These are phyloP conservation scores for Calocybe gangraenosa DNA, from an alignment of 768 basidiomycete genomes.

Conservation along the genomic window DNA sequence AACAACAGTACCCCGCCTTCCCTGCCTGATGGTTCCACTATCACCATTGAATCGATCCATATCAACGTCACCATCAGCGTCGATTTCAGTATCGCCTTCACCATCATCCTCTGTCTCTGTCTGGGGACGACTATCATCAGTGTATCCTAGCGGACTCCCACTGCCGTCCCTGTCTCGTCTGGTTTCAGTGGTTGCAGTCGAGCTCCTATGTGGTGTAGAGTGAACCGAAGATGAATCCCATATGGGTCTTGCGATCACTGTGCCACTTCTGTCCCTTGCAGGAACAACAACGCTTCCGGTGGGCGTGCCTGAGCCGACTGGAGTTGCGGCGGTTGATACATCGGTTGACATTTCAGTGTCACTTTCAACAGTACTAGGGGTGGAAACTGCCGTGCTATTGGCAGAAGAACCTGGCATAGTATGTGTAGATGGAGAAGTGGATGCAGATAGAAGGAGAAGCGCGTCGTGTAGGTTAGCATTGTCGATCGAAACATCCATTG, in stretches of 20 bases:
- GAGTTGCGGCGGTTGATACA: conserved; percentile 56
- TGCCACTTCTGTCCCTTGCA: conserved; percentile 68
- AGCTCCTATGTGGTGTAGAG: not conserved
- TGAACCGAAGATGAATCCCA: conserved; percentile 42
- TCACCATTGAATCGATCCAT: too few species aligned
- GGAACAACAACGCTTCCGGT: conserved; percentile 58
- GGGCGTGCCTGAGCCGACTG: conserved; percentile 54
- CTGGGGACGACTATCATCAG: conserved; percentile 45
- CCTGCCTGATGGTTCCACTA: not conserved
- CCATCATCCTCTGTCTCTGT: conserved; percentile 80
- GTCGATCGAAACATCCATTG: conserved; percentile 17
- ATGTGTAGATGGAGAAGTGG: conserved; percentile 13
- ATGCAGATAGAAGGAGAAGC: conserved; percentile 17
- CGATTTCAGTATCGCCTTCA: conserved; percentile 54
- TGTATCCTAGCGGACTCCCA: not conserved
- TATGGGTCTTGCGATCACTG: conserved; percentile 60
- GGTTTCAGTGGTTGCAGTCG: not conserved
- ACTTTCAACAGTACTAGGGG: conserved; percentile 35
- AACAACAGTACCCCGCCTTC: not conserved
- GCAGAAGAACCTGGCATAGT: conserved; percentile 8
- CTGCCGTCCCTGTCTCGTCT: not conserved
- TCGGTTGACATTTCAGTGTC: conserved; percentile 63
- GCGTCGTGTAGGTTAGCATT: conserved; percentile 11
- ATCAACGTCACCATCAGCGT: conserved; percentile 52
- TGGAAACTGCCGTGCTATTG: not conserved